Conservation (phyloP, 2,329 filamentous ascomycete genomes). For the Clarireedia paspali region DNA sequence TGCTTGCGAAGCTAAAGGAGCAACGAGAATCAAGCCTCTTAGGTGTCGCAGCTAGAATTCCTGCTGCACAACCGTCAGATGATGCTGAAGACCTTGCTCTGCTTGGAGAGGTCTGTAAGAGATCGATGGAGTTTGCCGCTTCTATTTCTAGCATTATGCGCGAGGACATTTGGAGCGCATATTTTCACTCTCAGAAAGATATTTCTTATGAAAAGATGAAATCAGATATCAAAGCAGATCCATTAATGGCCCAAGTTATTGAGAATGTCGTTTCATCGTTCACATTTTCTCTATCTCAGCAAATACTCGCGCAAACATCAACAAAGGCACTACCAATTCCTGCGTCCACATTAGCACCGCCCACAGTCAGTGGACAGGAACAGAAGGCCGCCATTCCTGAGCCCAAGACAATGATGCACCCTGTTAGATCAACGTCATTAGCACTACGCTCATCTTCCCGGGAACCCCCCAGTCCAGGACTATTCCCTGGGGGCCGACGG, state of each 20-base stretch:
- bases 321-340: slow-evolving; percentile 62
- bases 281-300: slow-evolving; percentile 67
- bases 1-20: slow-evolving; percentile 53
- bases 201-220: slow-evolving; percentile 28
- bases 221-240: slow-evolving; percentile 23
- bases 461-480: slow-evolving; percentile 43
- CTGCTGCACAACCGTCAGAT: slow-evolving; percentile 40
- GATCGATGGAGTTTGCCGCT: slow-evolving; percentile 78
- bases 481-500: slow-evolving; percentile 43
- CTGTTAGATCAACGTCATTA: slow-evolving; percentile 56
- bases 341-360: slow-evolving; percentile 43
- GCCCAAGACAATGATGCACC: slow-evolving; percentile 64
- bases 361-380: slow-evolving; percentile 40
- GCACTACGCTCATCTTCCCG: slow-evolving; percentile 34
- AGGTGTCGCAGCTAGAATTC: slow-evolving; percentile 46
- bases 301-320: slow-evolving; percentile 68
- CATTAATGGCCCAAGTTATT: slow-evolving; percentile 44
- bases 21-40: slow-evolving; percentile 52
- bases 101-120: slow-evolving; percentile 78
- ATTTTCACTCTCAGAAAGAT: slow-evolving; percentile 25
- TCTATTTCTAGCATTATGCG: slow-evolving; percentile 73
- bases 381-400: slow-evolving; percentile 57
- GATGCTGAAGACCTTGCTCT: slow-evolving; percentile 68
- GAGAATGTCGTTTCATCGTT: slow-evolving; percentile 74
- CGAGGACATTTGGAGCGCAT: slow-evolving; percentile 63